Evolutionary conservation across 441 rosid species (phyloP).

Genomic region (Mallotus japonicus): DNA sequence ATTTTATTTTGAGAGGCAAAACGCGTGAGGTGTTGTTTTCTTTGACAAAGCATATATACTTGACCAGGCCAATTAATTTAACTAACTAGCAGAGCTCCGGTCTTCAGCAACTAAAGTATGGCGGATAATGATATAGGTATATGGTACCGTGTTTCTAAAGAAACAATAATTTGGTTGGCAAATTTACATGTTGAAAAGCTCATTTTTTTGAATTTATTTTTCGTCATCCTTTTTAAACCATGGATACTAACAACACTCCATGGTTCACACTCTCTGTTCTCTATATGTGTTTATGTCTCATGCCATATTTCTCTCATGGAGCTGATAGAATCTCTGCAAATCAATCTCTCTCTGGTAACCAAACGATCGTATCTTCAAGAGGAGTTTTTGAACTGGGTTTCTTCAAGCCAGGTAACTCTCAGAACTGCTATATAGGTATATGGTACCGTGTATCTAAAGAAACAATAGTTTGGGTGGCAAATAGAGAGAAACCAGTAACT

Average conservation of each 20-base stretch:
- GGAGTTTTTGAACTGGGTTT: constrained; percentile 39
- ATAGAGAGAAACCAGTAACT: constrained; percentile 33
- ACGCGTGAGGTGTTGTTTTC: too few relatives aligned
- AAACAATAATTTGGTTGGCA: constrained; percentile 40
- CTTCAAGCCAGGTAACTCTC: constrained; percentile 42
- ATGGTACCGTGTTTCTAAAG: constrained; percentile 49
- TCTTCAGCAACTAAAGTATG: too few relatives aligned
- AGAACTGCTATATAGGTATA: constrained; percentile 57
- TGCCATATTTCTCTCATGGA: constrained; percentile 17
- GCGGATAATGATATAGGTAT: constrained; percentile 36
- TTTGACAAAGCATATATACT: too few relatives aligned
- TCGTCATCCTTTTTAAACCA: neutral
- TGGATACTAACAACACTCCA: constrained; percentile 21
- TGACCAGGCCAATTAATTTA: too few relatives aligned
- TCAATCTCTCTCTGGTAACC: constrained; percentile 39
- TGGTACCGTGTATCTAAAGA: constrained; percentile 48
- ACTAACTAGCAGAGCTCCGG: too few relatives aligned
- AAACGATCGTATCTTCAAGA: constrained; percentile 36
- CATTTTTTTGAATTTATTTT: neutral
- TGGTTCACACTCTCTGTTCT: constrained; percentile 14
- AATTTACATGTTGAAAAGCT: neutral
- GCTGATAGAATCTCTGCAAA: constrained; percentile 32
- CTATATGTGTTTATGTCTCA: constrained; percentile 20
- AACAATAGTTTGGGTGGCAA: constrained; percentile 42
- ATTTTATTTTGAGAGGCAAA: too few relatives aligned